Evolutionary conservation across 805 yeast genomes (phyloP), one percentile per base, ranked within the genome.

Genomic region (Teunomyces funiuensis): DNA sequence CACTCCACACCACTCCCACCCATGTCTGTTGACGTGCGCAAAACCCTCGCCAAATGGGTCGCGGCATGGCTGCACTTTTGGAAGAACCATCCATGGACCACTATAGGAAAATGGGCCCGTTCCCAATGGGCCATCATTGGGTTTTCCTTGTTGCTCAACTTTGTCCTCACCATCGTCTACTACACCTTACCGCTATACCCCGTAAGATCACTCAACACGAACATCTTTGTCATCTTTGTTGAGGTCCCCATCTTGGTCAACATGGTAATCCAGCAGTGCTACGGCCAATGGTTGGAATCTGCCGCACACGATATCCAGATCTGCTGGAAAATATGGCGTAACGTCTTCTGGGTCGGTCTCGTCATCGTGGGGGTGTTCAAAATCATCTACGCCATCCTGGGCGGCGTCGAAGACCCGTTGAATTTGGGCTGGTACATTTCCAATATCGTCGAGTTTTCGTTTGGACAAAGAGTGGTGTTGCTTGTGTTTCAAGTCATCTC

Each of bases 341-440:
- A 31, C 16, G n/a, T 31, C 6, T 10, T 31, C n/a, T 31, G 34
- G 34, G 19, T 31, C 34, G 34, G 34, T 8, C 34, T 31, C 19
- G 34, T 31, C 19, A 18, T 31, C 19, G 34, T 31, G 11, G 10
- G 18, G 10, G 34, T 31, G n/a, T 31, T 31, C 10, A 31, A 31
- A n/a, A 18, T 31, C 9, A 19, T 31, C 19, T 31, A 31, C 13
- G 14, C 19, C 16, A 31, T 31, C 16, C 34, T 31, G 34, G 34
- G 34, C 6, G 34, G 34, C 15, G 19, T 20, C 4, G 34, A 31
- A 5, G 34, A 31, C 23, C 34, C 34, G 6, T 31, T 31, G 13
- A 31, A 31, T 18, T 31, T 31, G 22, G 34, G 34, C 13, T 31
- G 34, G 34, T 15, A n/a, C 14, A 15, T 20, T 3, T 23, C 19